Base-by-base conservation (phyloP, 768 basidiomycete species). In the Tulasnella sp. region DNA sequence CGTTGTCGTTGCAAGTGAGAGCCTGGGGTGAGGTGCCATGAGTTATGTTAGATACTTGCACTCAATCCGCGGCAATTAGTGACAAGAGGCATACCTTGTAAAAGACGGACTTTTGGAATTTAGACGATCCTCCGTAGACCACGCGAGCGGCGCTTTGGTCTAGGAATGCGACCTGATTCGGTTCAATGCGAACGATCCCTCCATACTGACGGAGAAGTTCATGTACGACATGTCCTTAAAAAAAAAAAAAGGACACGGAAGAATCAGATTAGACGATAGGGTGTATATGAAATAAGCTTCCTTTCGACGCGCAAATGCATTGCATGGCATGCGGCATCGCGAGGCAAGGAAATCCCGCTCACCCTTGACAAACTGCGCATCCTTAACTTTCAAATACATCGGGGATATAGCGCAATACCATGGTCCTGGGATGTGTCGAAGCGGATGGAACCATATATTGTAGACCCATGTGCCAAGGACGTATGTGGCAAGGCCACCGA, bases 351-450 rank as follows among this genome's bases (percentile, higher is more conserved):
- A n/a, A n/a, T n/a, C n/a, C n/a, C n/a, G n/a, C n/a, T n/a, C n/a
- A 56, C 55, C 55, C 44, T 56, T 56, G 10, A n/a, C 17, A 43
- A 56, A 56, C 13, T 38, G 24, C 55, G 44, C 44, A 19, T 56
- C 55, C 55, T 56, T 38, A 5, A 56, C 17, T 9, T 15, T 24
- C 42, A 56, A 27, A 26, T 43, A 56, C 23, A 26, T 15, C 7
- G 55, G 41, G 21, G 55, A 56, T 38, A 56, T 56, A 23, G 55
- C 55, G 21, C 23, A n/a, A 42, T 56, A 56, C 55, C 55, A 56
- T 32, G 55, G 55, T 11, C 55, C 55, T 24, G 55, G 55, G 15
- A 56, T 43, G 41, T 56, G 55, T 1, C 55, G 55, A n/a, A 56
- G 55, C n/a, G 55, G 55, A 24, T 56, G 55, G 42, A 56, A 44